phyloP scores from a whole-genome alignment of 257 asterid species.

The Voacanga thouarsii region DNA sequence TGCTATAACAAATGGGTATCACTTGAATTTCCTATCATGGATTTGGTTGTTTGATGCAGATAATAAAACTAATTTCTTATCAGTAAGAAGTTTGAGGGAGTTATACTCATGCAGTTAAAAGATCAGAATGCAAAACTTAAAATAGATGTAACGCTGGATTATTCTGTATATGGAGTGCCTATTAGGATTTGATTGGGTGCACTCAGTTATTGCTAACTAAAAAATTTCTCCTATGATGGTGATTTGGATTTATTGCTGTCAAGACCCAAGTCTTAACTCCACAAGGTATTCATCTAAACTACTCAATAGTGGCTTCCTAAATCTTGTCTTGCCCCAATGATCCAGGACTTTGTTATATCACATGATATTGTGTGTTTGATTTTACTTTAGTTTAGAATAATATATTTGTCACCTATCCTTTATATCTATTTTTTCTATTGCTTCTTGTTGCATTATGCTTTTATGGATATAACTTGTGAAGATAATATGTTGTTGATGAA shows the following conservation, averaged over 20 bases:
- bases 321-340: not conserved
- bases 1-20: not conserved
- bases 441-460: not conserved
- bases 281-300: not conserved
- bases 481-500: not conserved
- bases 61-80: not conserved
- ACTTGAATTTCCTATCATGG: not conserved
- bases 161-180: not conserved
- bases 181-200: not conserved
- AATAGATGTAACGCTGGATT: not conserved
- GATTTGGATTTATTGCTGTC: not conserved
- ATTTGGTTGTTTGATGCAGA: not conserved
- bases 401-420: not conserved
- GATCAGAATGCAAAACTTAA: not conserved
- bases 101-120: not conserved
- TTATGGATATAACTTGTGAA: not conserved
- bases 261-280: not conserved
- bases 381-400: not conserved
- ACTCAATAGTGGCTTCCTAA: not conserved
- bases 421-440: not conserved
- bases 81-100: not conserved
- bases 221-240: not conserved
- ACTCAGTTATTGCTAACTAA: not conserved
- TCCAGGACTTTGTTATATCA: not conserved
- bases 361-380: not conserved